phyloP scores from a whole-genome alignment of 352 stramenopile species.

The Globisporangium lucens region DNA sequence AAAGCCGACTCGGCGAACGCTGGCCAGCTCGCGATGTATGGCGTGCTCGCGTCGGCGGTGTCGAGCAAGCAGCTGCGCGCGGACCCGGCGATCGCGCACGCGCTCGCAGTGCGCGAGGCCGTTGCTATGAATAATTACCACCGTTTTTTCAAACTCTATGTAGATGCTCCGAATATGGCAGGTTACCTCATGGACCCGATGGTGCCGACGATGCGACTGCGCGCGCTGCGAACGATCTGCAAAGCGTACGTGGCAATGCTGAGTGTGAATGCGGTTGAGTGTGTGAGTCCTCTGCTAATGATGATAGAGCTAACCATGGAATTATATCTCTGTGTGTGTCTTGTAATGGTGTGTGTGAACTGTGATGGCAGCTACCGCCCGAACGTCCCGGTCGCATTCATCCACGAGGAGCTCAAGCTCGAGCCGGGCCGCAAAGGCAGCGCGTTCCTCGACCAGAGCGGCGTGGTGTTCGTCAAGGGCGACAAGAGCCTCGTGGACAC shows the following conservation, averaged over 20 bases:
- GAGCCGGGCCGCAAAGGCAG: constrained; percentile 57
- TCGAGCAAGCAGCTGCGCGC: constrained; percentile 37
- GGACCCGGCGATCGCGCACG: constrained; percentile 60
- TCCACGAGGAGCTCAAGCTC: constrained; percentile 73
- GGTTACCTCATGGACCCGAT: constrained; percentile 89
- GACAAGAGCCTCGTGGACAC: constrained; percentile 69
- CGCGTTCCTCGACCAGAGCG: constrained; percentile 71
- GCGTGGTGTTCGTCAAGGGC: constrained; percentile 61
- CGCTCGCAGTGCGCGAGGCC: constrained; percentile 73
- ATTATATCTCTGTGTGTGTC: not conserved
- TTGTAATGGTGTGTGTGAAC: not conserved
- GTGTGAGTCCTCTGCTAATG: constrained; percentile 2
- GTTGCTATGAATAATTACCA: constrained; percentile 87
- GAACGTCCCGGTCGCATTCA: constrained; percentile 67
- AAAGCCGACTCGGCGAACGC: constrained; percentile 77
- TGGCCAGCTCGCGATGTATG: constrained; percentile 84
- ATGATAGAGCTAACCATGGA: not conserved
- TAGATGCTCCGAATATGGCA: constrained; percentile 86
- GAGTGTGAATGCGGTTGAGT: not conserved
- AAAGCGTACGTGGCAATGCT: constrained; percentile 68
- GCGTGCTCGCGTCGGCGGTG: constrained; percentile 54
- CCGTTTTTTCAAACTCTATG: constrained; percentile 88
- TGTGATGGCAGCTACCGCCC: constrained; percentile 57
- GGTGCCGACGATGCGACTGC: constrained; percentile 76
- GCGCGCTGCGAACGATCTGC: constrained; percentile 81